Base-by-base conservation (phyloP, 1,284 basidiomycete species). In the Thelephora terrestris region DNA sequence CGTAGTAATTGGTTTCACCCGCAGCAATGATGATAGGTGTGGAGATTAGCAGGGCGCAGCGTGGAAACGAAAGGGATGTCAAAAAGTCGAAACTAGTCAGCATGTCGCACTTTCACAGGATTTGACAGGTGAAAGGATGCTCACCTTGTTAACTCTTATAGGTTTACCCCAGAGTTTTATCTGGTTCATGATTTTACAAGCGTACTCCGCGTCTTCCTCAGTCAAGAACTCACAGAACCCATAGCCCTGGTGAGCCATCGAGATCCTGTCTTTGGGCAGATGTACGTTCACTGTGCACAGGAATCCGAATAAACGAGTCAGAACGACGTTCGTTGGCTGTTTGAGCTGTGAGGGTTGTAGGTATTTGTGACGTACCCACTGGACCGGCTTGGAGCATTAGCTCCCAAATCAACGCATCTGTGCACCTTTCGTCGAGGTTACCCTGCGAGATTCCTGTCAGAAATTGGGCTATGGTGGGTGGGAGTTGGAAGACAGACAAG, bases 101-200 rank as follows among this genome's bases (percentile, higher is more conserved):
- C 7, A 32, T 14, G 3, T 3, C 29, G 12, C 29, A 14, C 5
- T 32, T 32, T 12, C 29, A 32, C 29, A 14, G 29, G 29, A 7
- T 32, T 32, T 32, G 3, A 32, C 25, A 38, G 6, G 39, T 32
- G 20, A 35, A 52, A 44, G 47, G 50, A 47, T 16, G 68, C 81
- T 62, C 55, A 89, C 91, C 83, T 96, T 97, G 76, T 97, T 97
- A 57, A 99, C 94, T 56, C 95, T 78, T 53, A 99, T 96, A 29
- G 95, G 95, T 64, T 98, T 98, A 38, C 96, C 95, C 77, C 90
- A 99, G 46, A 99, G 71, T 69, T 99, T 99, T 65, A 99, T 97
- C 72, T 98, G 95, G 66, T 99, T 98, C 93, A 99, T 95, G 60
- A 98, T 97, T 74, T 96, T 96, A 76, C 92, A 96, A 52, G 93